Conservation (phyloP, 768 basidiomycete genomes). For the Podaxis sp. region DNA sequence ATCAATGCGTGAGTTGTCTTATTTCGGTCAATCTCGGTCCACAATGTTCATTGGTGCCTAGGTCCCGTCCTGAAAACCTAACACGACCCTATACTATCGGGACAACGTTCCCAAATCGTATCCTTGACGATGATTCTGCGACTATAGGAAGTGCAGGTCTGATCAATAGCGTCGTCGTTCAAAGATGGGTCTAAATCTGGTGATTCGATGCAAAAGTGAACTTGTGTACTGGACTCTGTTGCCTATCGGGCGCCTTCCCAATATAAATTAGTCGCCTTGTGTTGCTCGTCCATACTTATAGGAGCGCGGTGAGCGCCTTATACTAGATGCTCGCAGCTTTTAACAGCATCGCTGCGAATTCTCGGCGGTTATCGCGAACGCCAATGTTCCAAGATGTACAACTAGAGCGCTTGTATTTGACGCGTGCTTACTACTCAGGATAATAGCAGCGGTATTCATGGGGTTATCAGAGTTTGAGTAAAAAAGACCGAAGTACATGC, state of each 20-base stretch:
- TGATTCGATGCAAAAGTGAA: not conserved
- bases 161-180: constrained; percentile 82
- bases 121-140: constrained; percentile 58
- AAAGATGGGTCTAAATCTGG: constrained; percentile 58
- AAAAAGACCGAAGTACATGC: constrained; percentile 23
- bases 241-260: too few species aligned
- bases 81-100: constrained; percentile 71
- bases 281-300: too few species aligned
- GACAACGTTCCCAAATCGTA: constrained; percentile 86
- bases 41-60: constrained; percentile 25
- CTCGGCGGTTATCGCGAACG: too few species aligned
- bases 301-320: too few species aligned
- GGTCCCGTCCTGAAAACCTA: constrained; percentile 69
- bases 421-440: too few species aligned
- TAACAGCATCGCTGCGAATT: too few species aligned
- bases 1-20: constrained; percentile 78
- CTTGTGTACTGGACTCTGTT: too few species aligned
- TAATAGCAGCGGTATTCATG: not conserved
- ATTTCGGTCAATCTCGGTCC: not conserved
- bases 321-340: too few species aligned
- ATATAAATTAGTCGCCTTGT: too few species aligned
- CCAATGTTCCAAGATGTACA: too few species aligned
- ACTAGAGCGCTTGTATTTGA: too few species aligned
- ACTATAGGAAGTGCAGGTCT: constrained; percentile 76
- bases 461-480: not conserved